Conservation (phyloP, 2,329 filamentous ascomycete species). For the Orbilia brochopaga region DNA sequence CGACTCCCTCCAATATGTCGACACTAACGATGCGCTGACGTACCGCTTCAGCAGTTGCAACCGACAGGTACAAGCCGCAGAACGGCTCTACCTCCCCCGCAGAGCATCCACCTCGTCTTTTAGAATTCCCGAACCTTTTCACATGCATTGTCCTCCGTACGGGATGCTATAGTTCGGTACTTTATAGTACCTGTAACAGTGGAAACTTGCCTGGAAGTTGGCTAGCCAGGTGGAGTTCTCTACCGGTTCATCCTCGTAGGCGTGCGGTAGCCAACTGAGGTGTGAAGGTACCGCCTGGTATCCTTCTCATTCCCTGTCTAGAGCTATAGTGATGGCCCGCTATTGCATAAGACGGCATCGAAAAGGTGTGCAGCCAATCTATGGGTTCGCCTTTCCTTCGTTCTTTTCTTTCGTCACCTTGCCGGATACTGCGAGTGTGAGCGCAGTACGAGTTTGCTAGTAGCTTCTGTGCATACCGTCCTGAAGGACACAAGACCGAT, state of each 20-base stretch:
- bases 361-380: not conserved
- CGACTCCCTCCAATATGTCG: no score
- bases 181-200: constrained; percentile 5
- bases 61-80: constrained; percentile 14
- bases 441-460: not conserved
- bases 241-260: not conserved
- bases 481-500: constrained; percentile 3
- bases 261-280: constrained; percentile 3
- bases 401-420: constrained; percentile 7
- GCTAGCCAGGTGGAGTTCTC: not conserved
- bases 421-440: not conserved
- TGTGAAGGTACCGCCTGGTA: constrained; percentile 6
- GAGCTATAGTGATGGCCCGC: constrained; percentile 20
- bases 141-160: constrained; percentile 1
- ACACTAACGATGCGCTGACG: no score
- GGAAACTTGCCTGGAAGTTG: not conserved
- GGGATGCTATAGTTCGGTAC: not conserved
- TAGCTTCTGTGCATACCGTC: not conserved
- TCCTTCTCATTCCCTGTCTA: constrained; percentile 21
- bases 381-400: constrained; percentile 18
- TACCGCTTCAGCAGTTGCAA: constrained; percentile 29
- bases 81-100: constrained; percentile 7
- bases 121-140: constrained; percentile 11
- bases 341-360: constrained; percentile 33
- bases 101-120: not conserved